Evolutionary conservation across 2,329 filamentous ascomycete genomes (phyloP), one percentile per base, ranked within the genome.

Genomic region (Aspergillus terreus): DNA sequence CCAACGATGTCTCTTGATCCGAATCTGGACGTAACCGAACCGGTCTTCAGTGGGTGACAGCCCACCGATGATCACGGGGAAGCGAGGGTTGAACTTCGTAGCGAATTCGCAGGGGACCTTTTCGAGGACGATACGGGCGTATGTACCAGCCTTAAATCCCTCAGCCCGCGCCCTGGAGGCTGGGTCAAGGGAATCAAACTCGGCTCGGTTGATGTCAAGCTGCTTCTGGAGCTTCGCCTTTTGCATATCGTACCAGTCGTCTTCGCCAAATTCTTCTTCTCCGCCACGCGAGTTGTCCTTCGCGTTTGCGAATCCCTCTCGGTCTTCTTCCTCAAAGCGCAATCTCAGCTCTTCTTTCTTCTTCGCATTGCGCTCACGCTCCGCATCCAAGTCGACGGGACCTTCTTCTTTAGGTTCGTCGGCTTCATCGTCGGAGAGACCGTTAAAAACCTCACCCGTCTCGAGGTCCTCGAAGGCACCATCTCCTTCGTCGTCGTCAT

Each of bases 231-330:
- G 85, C 69, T 88, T 82, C 30, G 94, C 90, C 75, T 99, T 99
- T 68, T 99, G 94, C 25, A 88, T 84, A 66, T 97, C 94, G 68
- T 99, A 99, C 95, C 95, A 99, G 50, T 99, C 90, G 67, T 99
- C 94, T 71, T 99, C 94, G 47, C 92, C 94, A 64, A 95, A 97
- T 52, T 83, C 77, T 48, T 92, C 84, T 5, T 84, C 80, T 27
- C 82, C 84, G 58, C 90, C 87, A 57, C 83, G 87, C 46, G 86
- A 83, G 25, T 88, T 85, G 66, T 95, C 95, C 71, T 94, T 90
- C 65, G 95, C 95, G 63, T 88, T 84, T 6, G 66, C 73, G 68
- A 96, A 92, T 0, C 94, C 94, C 67, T 99, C 94, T n/a, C 90
- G 83, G 67, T 99, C 94, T 77, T 99, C 94, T 71, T 97, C 92